These are phyloP conservation scores for Francoa sonchifolia DNA, from an alignment of 441 rosid species.

Conservation along the genomic window DNA sequence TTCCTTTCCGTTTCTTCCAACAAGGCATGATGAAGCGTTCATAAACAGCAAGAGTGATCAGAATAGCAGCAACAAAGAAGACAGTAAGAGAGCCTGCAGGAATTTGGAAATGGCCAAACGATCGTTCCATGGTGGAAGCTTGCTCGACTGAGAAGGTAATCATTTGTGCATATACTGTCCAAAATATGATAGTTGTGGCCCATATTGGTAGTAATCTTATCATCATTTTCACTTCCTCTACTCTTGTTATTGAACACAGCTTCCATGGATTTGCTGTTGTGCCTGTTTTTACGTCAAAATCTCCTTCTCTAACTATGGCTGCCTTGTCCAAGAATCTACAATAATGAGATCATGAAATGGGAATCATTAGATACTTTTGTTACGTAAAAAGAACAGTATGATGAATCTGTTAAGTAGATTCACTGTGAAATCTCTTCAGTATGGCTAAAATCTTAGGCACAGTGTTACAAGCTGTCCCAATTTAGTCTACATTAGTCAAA, in stretches of 20 bases:
- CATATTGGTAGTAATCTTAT: slow-evolving; percentile 61
- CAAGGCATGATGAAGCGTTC: slow-evolving; percentile 67
- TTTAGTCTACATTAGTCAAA: too few species aligned
- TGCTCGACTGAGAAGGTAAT: slow-evolving; percentile 86
- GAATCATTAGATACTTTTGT: not conserved
- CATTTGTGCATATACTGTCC: slow-evolving; percentile 89
- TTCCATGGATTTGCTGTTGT: slow-evolving; percentile 61
- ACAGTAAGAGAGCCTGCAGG: slow-evolving; percentile 85
- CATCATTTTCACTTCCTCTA: slow-evolving; percentile 90
- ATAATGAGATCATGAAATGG: not conserved
- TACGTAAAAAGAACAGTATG: too few species aligned
- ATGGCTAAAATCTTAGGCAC: too few species aligned
- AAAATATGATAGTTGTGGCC: slow-evolving; percentile 88
- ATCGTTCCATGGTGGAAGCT: slow-evolving; percentile 72
- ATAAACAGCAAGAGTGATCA: slow-evolving; percentile 50
- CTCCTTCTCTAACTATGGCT: slow-evolving; percentile 44
- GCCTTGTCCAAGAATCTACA: slow-evolving; percentile 73
- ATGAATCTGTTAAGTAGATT: too few species aligned
- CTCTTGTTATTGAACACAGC: slow-evolving; percentile 53
- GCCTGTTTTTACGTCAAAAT: too few species aligned
- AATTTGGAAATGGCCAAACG: slow-evolving; percentile 52
- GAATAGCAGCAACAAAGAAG: slow-evolving; percentile 62
- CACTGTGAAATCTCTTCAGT: too few species aligned
- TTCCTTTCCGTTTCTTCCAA: slow-evolving; percentile 77
- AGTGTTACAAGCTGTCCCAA: too few species aligned